phyloP scores from a whole-genome alignment of 805 yeast species.

The Wickerhamiella azyma region DNA sequence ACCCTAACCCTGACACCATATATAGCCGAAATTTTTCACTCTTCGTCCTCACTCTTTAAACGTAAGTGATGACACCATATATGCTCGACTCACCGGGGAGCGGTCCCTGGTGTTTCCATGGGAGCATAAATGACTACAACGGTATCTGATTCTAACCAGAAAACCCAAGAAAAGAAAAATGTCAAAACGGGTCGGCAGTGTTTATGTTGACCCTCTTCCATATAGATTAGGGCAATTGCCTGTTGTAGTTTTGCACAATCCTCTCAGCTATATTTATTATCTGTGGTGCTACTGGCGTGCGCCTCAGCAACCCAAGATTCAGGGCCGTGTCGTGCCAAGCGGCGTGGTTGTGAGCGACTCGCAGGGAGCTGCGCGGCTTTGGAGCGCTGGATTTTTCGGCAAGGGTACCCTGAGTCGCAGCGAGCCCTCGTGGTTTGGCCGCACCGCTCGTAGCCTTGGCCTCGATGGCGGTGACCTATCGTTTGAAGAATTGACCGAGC shows the following conservation, averaged over 20 bases:
- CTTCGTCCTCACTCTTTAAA: not conserved
- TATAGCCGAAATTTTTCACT: not conserved
- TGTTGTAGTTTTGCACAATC: slow-evolving; percentile 46
- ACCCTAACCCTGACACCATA: not conserved
- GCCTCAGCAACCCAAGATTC: slow-evolving; percentile 12
- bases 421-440: slow-evolving; percentile 79
- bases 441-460: slow-evolving; percentile 46
- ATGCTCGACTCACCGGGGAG: slow-evolving; percentile 19
- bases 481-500: slow-evolving; percentile 61
- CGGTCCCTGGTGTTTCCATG: slow-evolving; percentile 19
- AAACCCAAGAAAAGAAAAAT: not conserved
- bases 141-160: slow-evolving; percentile 60
- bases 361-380: slow-evolving; percentile 41
- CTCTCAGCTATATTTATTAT: slow-evolving; percentile 47
- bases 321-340: slow-evolving; percentile 16
- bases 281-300: slow-evolving; percentile 21
- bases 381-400: slow-evolving; percentile 87
- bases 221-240: slow-evolving; percentile 38
- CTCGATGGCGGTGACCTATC: slow-evolving; percentile 28
- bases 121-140: slow-evolving; percentile 60
- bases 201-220: slow-evolving; percentile 45
- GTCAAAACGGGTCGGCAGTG: slow-evolving; percentile 12
- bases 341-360: slow-evolving; percentile 27
- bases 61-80: slow-evolving; percentile 20
- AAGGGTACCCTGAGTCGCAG: slow-evolving; percentile 81